These are phyloP conservation scores for Darksidea phi DNA, from an alignment of 495 filamentous ascomycete species.

Conservation along the genomic window DNA sequence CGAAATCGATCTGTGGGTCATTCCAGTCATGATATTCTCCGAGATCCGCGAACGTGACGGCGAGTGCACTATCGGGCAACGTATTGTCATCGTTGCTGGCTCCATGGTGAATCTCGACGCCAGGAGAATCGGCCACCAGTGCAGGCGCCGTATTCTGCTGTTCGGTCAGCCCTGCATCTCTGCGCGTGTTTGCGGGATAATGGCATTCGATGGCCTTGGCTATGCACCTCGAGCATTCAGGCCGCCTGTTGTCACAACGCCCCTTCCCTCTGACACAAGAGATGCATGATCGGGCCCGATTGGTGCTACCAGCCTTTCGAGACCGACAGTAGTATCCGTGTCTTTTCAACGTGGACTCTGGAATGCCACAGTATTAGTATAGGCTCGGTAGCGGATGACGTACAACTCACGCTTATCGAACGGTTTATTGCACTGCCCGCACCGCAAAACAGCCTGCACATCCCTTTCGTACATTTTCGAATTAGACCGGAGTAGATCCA, in stretches of 20 bases:
- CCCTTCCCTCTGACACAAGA: constrained; percentile 47
- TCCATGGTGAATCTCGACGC: constrained; percentile 4
- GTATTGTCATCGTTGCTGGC: constrained; percentile 8
- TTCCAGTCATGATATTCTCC: constrained; percentile 34
- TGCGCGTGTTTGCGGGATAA: constrained; percentile 40
- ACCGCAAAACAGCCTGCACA: constrained; percentile 42
- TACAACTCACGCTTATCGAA: constrained; percentile 48
- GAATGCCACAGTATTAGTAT: constrained; percentile 29
- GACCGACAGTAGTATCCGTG: constrained; percentile 53
- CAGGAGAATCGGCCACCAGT: constrained; percentile 6
- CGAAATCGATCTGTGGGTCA: constrained; percentile 32
- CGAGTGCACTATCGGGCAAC: constrained; percentile 18
- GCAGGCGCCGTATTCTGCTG: not conserved
- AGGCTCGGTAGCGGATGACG: constrained; percentile 12
- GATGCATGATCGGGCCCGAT: constrained; percentile 45
- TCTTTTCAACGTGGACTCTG: constrained; percentile 50
- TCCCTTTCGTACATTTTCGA: constrained; percentile 39
- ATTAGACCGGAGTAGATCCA: constrained; percentile 32
- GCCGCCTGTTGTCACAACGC: constrained; percentile 47
- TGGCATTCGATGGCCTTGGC: constrained; percentile 44
- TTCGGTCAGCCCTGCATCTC: constrained; percentile 11
- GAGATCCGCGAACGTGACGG: constrained; percentile 28
- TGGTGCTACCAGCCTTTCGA: constrained; percentile 38
- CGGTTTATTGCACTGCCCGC: constrained; percentile 46
- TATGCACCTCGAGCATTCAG: constrained; percentile 48